These are phyloP conservation scores for Tranzscheliella williamsii DNA, from an alignment of 1,284 basidiomycete species.

Conservation along the genomic window DNA sequence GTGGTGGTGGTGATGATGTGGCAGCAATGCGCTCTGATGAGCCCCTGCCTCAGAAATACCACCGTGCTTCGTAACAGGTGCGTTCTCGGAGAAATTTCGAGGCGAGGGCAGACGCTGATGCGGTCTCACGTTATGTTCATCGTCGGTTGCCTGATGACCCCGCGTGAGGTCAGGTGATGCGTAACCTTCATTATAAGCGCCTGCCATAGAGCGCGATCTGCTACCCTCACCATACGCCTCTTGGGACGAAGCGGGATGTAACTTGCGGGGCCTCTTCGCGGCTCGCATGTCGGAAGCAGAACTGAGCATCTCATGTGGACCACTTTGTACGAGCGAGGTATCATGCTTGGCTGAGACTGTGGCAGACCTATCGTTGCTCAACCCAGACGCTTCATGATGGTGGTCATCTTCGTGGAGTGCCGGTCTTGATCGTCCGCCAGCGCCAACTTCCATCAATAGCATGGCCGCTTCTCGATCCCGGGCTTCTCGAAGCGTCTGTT, in stretches of 20 bases:
- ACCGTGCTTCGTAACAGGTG: too few relatives aligned
- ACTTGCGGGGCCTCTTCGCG: slow-evolving; percentile 27
- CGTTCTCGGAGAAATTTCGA: too few relatives aligned
- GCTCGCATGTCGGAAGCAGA: too few relatives aligned
- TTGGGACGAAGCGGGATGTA: slow-evolving; percentile 11
- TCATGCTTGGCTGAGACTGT: not conserved
- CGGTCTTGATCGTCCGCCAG: slow-evolving; percentile 15
- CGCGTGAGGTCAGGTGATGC: too few relatives aligned
- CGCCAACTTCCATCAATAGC: slow-evolving; percentile 55
- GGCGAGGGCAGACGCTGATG: too few relatives aligned
- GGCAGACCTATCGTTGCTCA: not conserved
- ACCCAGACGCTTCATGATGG: not conserved
- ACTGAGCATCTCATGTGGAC: not conserved
- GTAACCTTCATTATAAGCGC: too few relatives aligned
- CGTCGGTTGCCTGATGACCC: too few relatives aligned
- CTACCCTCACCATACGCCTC: slow-evolving; percentile 15
- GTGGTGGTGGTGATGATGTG: slow-evolving; percentile 44
- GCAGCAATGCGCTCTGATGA: slow-evolving; percentile 5
- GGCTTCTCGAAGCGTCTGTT: slow-evolving; percentile 40
- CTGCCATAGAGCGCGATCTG: too few relatives aligned
- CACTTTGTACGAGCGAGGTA: not conserved
- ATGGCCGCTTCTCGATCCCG: slow-evolving; percentile 57
- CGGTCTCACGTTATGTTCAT: too few relatives aligned
- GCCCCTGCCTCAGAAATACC: not conserved
- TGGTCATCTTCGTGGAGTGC: slow-evolving; percentile 25